phyloP scores from a whole-genome alignment of 192 early-diverging fungal species.

The Coemansia sp. region DNA sequence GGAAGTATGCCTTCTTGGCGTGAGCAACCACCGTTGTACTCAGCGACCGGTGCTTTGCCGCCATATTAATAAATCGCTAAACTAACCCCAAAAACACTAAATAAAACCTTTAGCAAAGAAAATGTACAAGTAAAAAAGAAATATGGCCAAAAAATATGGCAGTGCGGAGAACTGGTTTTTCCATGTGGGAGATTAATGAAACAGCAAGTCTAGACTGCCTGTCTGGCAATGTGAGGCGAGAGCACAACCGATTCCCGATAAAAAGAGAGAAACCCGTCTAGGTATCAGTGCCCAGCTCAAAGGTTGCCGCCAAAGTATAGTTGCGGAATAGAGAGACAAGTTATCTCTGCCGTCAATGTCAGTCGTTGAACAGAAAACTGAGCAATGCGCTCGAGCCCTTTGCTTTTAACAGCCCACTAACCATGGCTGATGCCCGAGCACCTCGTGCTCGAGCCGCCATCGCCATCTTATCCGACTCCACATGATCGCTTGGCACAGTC shows the following conservation, averaged over 20 bases:
- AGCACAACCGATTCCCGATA: too few species aligned
- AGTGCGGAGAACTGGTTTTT: neutral
- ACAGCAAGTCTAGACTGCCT: too few species aligned
- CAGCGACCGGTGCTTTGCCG: neutral
- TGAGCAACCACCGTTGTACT: constrained; percentile 2
- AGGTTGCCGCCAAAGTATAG: too few species aligned
- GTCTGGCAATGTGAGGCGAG: too few species aligned
- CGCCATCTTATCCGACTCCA: neutral
- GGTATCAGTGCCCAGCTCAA: too few species aligned
- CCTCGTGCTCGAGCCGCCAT: neutral
- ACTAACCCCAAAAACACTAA: neutral
- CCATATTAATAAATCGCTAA: neutral
- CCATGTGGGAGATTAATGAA: too few species aligned
- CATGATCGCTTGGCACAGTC: neutral
- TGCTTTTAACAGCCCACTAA: constrained; percentile 14
- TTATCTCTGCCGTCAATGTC: neutral
- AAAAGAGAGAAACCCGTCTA: too few species aligned
- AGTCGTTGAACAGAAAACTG: constrained; percentile 24
- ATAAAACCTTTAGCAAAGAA: neutral
- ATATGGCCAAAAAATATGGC: neutral
- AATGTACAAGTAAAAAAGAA: neutral
- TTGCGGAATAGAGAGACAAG: too few species aligned
- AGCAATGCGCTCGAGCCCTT: constrained; percentile 34
- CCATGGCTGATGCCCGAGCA: constrained; percentile 13
- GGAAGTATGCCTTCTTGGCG: constrained; percentile 64